These are phyloP conservation scores for Neurospora terricola DNA, from an alignment of 495 filamentous ascomycete species.

Conservation along the genomic window DNA sequence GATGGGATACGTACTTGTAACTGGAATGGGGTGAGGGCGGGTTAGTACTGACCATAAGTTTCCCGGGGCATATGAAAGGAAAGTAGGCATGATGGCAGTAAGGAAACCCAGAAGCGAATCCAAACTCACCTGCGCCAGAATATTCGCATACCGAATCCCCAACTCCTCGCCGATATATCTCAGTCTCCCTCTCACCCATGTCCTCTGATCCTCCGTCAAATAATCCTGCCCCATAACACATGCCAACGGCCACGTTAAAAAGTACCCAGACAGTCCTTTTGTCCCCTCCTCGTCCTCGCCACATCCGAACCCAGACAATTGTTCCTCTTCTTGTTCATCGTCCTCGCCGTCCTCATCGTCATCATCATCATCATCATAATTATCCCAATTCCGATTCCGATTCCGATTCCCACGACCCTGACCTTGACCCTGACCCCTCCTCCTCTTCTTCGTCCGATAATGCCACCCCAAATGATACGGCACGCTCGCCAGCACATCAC, in stretches of 20 bases:
- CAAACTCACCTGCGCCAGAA: slow-evolving; percentile 28
- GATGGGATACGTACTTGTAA: slow-evolving; percentile 40
- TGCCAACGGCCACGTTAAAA: slow-evolving; percentile 33
- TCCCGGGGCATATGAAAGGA: not conserved
- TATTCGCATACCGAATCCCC: slow-evolving; percentile 39
- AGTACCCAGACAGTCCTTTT: slow-evolving; percentile 40
- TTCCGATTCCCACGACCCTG: not conserved
- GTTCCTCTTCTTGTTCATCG: not conserved
- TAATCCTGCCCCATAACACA: slow-evolving; percentile 37
- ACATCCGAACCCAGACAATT: slow-evolving; percentile 22
- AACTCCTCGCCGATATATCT: slow-evolving; percentile 35
- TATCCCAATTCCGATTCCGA: not conserved
- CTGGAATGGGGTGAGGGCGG: slow-evolving; percentile 7
- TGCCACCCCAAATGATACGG: slow-evolving; percentile 45
- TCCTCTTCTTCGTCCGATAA: not conserved
- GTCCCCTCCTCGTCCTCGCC: slow-evolving; percentile 22
- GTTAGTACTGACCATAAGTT: not conserved
- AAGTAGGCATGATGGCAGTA: not conserved
- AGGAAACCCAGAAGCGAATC: not conserved
- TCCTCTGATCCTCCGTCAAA: slow-evolving; percentile 36
- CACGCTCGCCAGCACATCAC: slow-evolving; percentile 40
- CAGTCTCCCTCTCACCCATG: slow-evolving; percentile 37
- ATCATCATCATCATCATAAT: not conserved
- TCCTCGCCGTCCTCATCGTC: not conserved
- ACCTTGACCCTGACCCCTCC: not conserved